Conservation (phyloP, 1,284 basidiomycete genomes). For the Trichosporon sp. region DNA sequence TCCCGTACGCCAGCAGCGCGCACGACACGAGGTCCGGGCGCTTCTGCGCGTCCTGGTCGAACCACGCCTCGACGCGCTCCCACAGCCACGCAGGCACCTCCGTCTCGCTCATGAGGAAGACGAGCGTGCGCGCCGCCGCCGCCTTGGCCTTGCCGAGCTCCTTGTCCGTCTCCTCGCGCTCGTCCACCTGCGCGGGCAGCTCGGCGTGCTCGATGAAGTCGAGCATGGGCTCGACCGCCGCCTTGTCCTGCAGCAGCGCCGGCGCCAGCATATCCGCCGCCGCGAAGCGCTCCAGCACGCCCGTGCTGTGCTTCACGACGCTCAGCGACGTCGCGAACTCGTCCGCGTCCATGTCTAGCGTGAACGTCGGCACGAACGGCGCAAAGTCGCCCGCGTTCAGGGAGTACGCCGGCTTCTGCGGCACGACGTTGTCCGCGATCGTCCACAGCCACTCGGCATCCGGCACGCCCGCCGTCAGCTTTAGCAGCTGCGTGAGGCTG, state of each 20-base stretch:
- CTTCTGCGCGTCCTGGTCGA: slow-evolving; percentile 47
- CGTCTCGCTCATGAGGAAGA: slow-evolving; percentile 70
- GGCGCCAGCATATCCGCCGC: slow-evolving; percentile 12
- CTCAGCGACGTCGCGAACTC: slow-evolving; percentile 4
- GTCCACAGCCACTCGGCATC: slow-evolving; percentile 10
- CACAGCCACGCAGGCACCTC: slow-evolving; percentile 71
- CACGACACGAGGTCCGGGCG: slow-evolving; percentile 51
- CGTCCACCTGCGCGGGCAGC: slow-evolving; percentile 7
- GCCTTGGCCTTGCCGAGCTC: slow-evolving; percentile 74
- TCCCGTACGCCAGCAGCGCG: slow-evolving; percentile 51
- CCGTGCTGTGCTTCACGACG: slow-evolving; percentile 5
- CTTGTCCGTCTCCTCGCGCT: slow-evolving; percentile 5
- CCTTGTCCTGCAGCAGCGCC: slow-evolving; percentile 1
- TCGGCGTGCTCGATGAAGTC: slow-evolving; percentile 25
- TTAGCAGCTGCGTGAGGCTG: slow-evolving; percentile 22
- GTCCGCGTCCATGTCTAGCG: slow-evolving; percentile 3
- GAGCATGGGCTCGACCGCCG: slow-evolving; percentile 8
- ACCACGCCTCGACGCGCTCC: slow-evolving; percentile 69
- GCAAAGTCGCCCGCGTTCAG: slow-evolving; percentile 3
- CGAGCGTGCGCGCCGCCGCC: slow-evolving; percentile 73
- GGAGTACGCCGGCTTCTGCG: neutral
- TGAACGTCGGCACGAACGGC: slow-evolving; percentile 7
- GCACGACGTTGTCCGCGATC: neutral
- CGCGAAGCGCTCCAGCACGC: slow-evolving; percentile 10
- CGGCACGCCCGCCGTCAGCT: slow-evolving; percentile 23